A percentile compares a stretch with the other conserved stretches of the same genome.
phyloP scores from a whole-genome alignment of 306 rosid genomes.

The Amphicarpaea edgeworthii region DNA sequence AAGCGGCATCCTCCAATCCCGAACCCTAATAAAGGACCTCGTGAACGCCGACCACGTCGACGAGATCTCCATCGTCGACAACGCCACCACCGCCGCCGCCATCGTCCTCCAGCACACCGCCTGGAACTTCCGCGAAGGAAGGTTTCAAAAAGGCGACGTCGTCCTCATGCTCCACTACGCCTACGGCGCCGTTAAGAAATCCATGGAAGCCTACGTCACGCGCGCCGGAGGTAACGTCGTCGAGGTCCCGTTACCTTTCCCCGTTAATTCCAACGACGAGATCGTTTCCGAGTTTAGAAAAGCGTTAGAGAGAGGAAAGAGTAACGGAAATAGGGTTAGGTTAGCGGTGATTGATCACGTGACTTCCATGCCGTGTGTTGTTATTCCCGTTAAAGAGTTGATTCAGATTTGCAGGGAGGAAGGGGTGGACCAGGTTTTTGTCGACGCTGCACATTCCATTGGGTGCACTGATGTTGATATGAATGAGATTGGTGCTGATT shows the following conservation, averaged over 20 bases:
- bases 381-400: slow-evolving; percentile 81
- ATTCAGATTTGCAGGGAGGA: slow-evolving; percentile 92
- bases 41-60: slow-evolving; percentile 80
- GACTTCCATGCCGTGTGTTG: slow-evolving; percentile 95
- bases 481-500: slow-evolving; percentile 95
- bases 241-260: slow-evolving; percentile 90
- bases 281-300: slow-evolving; percentile 72
- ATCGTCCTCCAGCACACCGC: slow-evolving; percentile 85
- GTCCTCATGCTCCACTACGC: slow-evolving; percentile 92
- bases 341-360: slow-evolving; percentile 95
- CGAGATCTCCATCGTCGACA: slow-evolving; percentile 90
- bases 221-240: slow-evolving; percentile 89
- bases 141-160: slow-evolving; percentile 71
- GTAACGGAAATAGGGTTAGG: slow-evolving; percentile 76
- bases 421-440: slow-evolving; percentile 90
- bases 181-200: slow-evolving; percentile 88
- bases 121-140: slow-evolving; percentile 80
- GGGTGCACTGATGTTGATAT: slow-evolving; percentile 88
- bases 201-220: slow-evolving; percentile 85
- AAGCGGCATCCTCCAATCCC: slow-evolving; percentile 60
- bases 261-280: slow-evolving; percentile 73
- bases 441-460: slow-evolving; percentile 96
- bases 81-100: slow-evolving; percentile 99
- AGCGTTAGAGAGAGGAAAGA: slow-evolving; percentile 77
- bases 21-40: slow-evolving; percentile 65